These are phyloP conservation scores for Sphaerulina vaccinii DNA, from an alignment of 2,329 filamentous ascomycete genomes.

Conservation along the genomic window DNA sequence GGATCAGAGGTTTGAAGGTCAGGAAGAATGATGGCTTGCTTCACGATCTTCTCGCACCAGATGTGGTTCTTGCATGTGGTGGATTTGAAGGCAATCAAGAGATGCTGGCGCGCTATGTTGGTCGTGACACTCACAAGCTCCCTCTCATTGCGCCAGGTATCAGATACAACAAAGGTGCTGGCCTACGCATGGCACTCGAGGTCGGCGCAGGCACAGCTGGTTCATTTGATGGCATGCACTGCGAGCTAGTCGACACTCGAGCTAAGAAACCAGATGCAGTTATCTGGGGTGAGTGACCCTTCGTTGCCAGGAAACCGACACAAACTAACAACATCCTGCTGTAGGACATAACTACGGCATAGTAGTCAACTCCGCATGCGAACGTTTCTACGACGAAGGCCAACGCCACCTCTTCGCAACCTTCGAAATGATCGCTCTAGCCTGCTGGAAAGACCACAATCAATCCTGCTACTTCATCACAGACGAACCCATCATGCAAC, in stretches of 20 bases:
- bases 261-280: constrained; percentile 44
- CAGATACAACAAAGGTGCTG: constrained; percentile 43
- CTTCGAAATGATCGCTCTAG: constrained; percentile 45
- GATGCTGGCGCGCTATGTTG: constrained; percentile 44
- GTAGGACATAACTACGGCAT: constrained; percentile 45
- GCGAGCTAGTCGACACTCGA: constrained; percentile 45
- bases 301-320: neutral
- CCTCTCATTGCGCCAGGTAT: constrained; percentile 45
- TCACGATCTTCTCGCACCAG: constrained; percentile 38
- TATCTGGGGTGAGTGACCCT: constrained; percentile 35
- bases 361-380: constrained; percentile 43
- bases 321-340: constrained; percentile 1
- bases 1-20: constrained; percentile 40
- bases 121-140: constrained; percentile 41
- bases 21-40: constrained; percentile 40
- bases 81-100: constrained; percentile 45
- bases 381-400: constrained; percentile 91
- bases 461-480: constrained; percentile 45
- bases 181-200: constrained; percentile 44
- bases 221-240: constrained; percentile 45
- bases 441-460: constrained; percentile 44
- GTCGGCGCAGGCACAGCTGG: constrained; percentile 44
- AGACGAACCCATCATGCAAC: constrained; percentile 43
- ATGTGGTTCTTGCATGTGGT: constrained; percentile 43
- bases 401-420: constrained; percentile 63